A percentile compares a stretch with the other conserved stretches of the same genome.
Evolutionary conservation across 139 green algal species (phyloP).

Genomic region (Chlamydomonas schloesseri): DNA sequence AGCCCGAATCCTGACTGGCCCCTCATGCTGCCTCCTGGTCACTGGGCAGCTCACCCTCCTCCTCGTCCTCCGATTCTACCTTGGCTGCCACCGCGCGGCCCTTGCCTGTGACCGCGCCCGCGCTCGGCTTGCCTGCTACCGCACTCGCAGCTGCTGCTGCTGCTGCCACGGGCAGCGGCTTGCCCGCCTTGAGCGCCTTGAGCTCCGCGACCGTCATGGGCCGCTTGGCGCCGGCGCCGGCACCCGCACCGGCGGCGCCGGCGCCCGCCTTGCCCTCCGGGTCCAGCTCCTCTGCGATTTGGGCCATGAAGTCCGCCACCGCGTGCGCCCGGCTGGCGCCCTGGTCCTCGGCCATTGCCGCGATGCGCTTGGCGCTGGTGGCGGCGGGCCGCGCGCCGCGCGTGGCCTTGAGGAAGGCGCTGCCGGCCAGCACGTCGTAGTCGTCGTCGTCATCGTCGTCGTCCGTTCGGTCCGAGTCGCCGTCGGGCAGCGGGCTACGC

Average conservation of each 20-base stretch:
- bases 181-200: not conserved
- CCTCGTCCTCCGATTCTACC: constrained; percentile 15
- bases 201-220: not conserved
- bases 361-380: not conserved
- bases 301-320: constrained; percentile 29
- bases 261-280: constrained; percentile 6
- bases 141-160: too few species aligned
- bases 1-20: too few species aligned
- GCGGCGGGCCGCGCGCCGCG: not conserved
- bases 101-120: too few species aligned
- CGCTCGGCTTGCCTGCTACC: too few species aligned
- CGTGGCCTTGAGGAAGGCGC: not conserved
- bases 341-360: not conserved
- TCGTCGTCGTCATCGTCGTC: constrained; percentile 1
- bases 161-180: too few species aligned
- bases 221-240: too few species aligned
- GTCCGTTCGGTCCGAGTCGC: not conserved
- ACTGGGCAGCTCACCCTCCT: constrained; percentile 37
- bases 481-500: not conserved
- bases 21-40: constrained; percentile 1
- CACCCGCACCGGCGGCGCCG: not conserved
- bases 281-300: constrained; percentile 32
- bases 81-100: too few species aligned
- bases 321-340: not conserved
- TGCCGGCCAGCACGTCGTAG: constrained; percentile 18